phyloP scores from a whole-genome alignment of 2,329 filamentous ascomycete species.

The Monosporascus sp. region DNA sequence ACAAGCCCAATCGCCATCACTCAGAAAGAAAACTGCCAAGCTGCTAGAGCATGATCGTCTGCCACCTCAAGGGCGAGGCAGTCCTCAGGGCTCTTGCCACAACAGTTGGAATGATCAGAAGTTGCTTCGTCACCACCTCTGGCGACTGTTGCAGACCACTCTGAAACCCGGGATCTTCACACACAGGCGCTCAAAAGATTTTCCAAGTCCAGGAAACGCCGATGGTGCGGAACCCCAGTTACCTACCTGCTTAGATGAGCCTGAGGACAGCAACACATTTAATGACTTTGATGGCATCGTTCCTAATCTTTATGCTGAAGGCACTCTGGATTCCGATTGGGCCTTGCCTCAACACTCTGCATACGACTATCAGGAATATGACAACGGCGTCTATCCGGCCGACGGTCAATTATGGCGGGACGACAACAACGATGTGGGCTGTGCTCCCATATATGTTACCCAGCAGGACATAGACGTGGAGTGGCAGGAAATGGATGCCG shows the following conservation, averaged over 20 bases:
- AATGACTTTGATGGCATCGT: not conserved
- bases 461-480: no score
- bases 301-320: not conserved
- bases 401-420: not conserved
- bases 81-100: not conserved
- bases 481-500: not conserved
- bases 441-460: no score
- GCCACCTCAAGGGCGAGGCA: not conserved
- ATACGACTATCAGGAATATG: not conserved
- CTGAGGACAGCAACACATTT: not conserved
- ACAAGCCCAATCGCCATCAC: slow-evolving; percentile 14
- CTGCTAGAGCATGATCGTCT: slow-evolving; percentile 3
- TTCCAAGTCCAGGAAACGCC: not conserved
- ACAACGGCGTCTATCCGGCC: not conserved
- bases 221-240: not conserved
- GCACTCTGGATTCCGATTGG: not conserved
- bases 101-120: not conserved
- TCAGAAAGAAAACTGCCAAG: slow-evolving; percentile 13
- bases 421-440: no score
- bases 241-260: not conserved
- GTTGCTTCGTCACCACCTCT: slow-evolving; percentile 15
- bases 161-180: slow-evolving; percentile 13
- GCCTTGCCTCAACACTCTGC: not conserved
- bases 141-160: slow-evolving; percentile 16
- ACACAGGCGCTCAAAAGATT: slow-evolving; percentile 2